phyloP scores from a whole-genome alignment of 1,139 yeast genomes.

The Debaryomyces fabryi region DNA sequence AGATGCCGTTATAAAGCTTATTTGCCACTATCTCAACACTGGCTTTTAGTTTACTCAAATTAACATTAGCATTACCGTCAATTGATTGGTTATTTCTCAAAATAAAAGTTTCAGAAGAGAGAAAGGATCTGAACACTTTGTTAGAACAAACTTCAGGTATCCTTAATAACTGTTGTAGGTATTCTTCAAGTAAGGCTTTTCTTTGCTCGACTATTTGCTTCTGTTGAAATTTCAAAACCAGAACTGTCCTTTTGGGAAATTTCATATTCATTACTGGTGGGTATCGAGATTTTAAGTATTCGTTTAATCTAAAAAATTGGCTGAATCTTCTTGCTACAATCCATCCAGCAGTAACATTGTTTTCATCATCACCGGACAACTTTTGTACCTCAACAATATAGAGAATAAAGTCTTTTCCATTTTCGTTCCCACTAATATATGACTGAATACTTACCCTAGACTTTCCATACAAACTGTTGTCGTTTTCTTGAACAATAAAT shows the following conservation, averaged over 20 bases:
- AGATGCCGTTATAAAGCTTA: slow-evolving; percentile 46
- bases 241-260: slow-evolving; percentile 65
- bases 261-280: slow-evolving; percentile 52
- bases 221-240: slow-evolving; percentile 68
- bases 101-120: slow-evolving; percentile 71
- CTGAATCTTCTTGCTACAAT: slow-evolving; percentile 85
- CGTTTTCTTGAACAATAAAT: slow-evolving; percentile 79
- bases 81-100: slow-evolving; percentile 38
- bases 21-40: slow-evolving; percentile 44
- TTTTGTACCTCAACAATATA: slow-evolving; percentile 81
- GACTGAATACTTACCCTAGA: slow-evolving; percentile 69
- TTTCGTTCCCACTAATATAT: slow-evolving; percentile 58
- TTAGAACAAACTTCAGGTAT: slow-evolving; percentile 76
- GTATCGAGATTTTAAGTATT: slow-evolving; percentile 59
- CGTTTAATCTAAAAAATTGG: slow-evolving; percentile 76
- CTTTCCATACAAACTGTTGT: slow-evolving; percentile 74
- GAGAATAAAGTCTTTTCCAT: slow-evolving; percentile 62
- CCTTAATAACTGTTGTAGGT: slow-evolving; percentile 57
- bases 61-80: slow-evolving; percentile 22
- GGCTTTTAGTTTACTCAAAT: slow-evolving; percentile 13
- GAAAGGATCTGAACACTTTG: slow-evolving; percentile 69
- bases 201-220: slow-evolving; percentile 67
- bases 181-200: slow-evolving; percentile 60
- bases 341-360: slow-evolving; percentile 74
- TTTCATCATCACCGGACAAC: slow-evolving; percentile 43